Base-by-base conservation (phyloP, 1,284 basidiomycete species). In the Baeospora myosura region DNA sequence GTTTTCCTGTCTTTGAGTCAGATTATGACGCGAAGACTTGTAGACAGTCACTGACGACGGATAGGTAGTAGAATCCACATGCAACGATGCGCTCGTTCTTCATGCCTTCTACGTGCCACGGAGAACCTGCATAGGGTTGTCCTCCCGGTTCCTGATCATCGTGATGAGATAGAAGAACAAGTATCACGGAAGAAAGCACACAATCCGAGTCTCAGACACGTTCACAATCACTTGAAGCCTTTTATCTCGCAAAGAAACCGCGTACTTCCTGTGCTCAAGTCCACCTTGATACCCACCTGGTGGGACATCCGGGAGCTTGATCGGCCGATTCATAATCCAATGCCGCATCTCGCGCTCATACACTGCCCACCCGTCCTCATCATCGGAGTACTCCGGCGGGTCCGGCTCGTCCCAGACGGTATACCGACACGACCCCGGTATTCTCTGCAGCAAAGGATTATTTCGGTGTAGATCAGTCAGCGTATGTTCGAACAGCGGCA, bases 21-120 rank as follows among this genome's bases (percentile, higher is more conserved):
- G 4, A 35, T 29, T 14, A n/a, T 5, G 21, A 24, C 30, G 31
- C 20, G 26, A 14, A 33, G 22, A 35, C 20, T 20, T 21, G 43
- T 31, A 26, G 31, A 17, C 14, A 16, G 12, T 3, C 11, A 49
- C 64, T 49, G 45, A 74, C 73, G 5, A 58, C 52, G 26, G 63
- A 58, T 25, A 62, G 48, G 42, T 66, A 72, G 45, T 72, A 69
- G 12, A 72, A 59, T 1, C 63, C 65, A 44, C 66, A 71, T 0
- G 71, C 72, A 2, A 69, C 68, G 23, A 78, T 71, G 11, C 65
- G 59, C 52, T 78, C 76, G 48, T 72, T 75, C 45, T 62, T 54
- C 72, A 74, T 77, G 16, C 74, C 75, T 53, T 73, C 71, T 17
- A 76, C 72, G 40, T 71, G 72, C 74, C 75, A 79, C 5, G 54